Evolutionary conservation across 352 stramenopile genomes (phyloP).

Genomic region (Phytopythium oedochilum): DNA sequence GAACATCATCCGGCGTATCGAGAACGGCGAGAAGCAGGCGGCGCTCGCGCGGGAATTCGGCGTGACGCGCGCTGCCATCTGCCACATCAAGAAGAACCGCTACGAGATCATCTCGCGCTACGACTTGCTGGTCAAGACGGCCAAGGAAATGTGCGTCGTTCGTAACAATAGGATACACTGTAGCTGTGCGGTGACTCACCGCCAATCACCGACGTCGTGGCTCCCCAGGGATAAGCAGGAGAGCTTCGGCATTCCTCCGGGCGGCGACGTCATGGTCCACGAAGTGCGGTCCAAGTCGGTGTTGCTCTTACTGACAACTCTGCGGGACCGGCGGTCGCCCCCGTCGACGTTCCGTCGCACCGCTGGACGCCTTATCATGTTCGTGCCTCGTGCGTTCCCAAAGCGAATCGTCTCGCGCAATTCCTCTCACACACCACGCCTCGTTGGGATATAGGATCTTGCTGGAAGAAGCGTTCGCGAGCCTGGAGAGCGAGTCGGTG

Average conservation of each 20-base stretch:
- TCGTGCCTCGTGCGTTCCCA: not conserved
- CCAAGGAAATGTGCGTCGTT: slow-evolving; percentile 41
- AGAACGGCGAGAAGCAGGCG: slow-evolving; percentile 62
- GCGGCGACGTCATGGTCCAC: slow-evolving; percentile 29
- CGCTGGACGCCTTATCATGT: slow-evolving; percentile 45
- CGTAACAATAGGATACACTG: not conserved
- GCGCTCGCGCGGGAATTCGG: slow-evolving; percentile 55
- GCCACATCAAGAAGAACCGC: slow-evolving; percentile 79
- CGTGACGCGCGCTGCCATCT: slow-evolving; percentile 65
- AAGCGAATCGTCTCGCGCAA: not conserved
- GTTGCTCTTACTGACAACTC: slow-evolving; percentile 37
- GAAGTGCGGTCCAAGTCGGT: slow-evolving; percentile 40
- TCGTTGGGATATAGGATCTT: slow-evolving; percentile 27
- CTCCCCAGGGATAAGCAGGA: slow-evolving; percentile 29
- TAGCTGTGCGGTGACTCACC: not conserved
- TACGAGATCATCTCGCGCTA: slow-evolving; percentile 67
- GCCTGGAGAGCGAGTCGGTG: slow-evolving; percentile 22
- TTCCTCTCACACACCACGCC: not conserved
- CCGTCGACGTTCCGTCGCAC: slow-evolving; percentile 29
- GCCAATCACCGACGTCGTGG: not conserved
- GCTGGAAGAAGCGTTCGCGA: slow-evolving; percentile 44
- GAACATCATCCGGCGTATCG: slow-evolving; percentile 65
- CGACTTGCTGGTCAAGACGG: slow-evolving; percentile 48
- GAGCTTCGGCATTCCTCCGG: slow-evolving; percentile 16
- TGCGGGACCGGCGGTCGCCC: slow-evolving; percentile 28